A percentile compares a stretch with the other conserved stretches of the same genome.
phyloP scores from a whole-genome alignment of 2,329 filamentous ascomycete genomes.

The Cryphonectria carpinicola region DNA sequence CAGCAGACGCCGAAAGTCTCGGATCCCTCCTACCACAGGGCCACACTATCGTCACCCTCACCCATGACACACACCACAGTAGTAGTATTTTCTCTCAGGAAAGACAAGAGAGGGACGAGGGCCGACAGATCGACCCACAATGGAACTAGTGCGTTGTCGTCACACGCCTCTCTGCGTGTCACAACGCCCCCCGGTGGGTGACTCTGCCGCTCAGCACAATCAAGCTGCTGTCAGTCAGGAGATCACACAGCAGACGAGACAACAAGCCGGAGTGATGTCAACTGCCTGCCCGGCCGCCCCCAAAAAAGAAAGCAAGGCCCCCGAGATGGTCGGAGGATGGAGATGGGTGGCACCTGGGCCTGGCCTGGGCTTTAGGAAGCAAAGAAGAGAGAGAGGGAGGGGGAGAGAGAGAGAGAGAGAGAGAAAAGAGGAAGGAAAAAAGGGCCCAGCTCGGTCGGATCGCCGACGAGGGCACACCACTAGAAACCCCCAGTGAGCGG shows the following conservation, averaged over 20 bases:
- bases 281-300: conserved; percentile 2
- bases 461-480: background rate
- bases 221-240: background rate
- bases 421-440: too few relatives aligned
- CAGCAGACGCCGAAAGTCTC: background rate
- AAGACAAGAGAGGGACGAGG: background rate
- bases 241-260: background rate
- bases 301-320: background rate
- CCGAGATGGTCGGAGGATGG: too few relatives aligned
- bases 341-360: background rate
- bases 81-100: too few relatives aligned
- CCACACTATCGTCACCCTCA: background rate
- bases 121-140: background rate
- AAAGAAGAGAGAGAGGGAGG: too few relatives aligned
- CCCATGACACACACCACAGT: too few relatives aligned
- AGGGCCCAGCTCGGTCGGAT: conserved; percentile 2
- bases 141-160: background rate
- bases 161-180: conserved; percentile 1
- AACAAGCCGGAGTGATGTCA: background rate
- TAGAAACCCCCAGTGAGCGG: background rate
- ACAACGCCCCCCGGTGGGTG: background rate
- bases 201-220: background rate
- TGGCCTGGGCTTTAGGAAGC: background rate
- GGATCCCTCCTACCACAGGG: background rate
- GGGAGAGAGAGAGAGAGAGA: too few relatives aligned